Evolutionary conservation across 441 rosid species (phyloP), one percentile per base, ranked within the genome.

Genomic region (Gossypium schwendimanii): DNA sequence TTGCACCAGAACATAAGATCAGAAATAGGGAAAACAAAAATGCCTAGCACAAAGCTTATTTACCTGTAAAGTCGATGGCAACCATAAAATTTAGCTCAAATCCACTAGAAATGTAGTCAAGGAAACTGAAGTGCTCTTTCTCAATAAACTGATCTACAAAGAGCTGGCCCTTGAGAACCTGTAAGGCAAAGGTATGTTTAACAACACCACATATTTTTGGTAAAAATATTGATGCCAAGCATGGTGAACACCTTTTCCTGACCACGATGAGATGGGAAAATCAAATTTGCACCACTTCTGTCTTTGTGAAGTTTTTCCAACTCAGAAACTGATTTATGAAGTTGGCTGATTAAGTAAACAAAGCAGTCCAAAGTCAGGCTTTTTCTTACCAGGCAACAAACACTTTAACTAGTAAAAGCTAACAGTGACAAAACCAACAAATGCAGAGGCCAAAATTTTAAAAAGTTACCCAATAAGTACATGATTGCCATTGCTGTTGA

Each of bases 31-130:
- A 21, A 7, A 52, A 8, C 66, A 2, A 21, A 14, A 24, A 53
- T 24, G 39, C 49, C n/a, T 10, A 36, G 18, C 68, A 8, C 68
- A 23, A 6, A 50, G 7, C 17, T 60, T 64, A 68, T 24, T 74
- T 63, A 89, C 98, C 95, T 14, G 97, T 93, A 75, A 93, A 93
- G 81, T 93, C 98, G 64, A 91, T 84, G 41, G 98, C 97, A 75
- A 93, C 98, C 95, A 93, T 89, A 69, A 93, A 93, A 71, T 91
- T 93, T 21, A 91, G 86, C 78, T 93, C 87, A 17, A 87, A 93
- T 12, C 97, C 96, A 60, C 89, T 85, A n/a, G 98, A 86, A 55
- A 91, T 83, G 80, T 93, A 93, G 80, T 89, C 97, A 71, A 93
- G 85, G 82, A 93, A 91, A 77, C 84, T 91, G 76, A 83, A 77